Percentiles rank a stretch among this genome's conserved stretches.
These are phyloP conservation scores for Toxoplasma gondii DNA, from an alignment of 169 alveolate species.

Conservation along the genomic window DNA sequence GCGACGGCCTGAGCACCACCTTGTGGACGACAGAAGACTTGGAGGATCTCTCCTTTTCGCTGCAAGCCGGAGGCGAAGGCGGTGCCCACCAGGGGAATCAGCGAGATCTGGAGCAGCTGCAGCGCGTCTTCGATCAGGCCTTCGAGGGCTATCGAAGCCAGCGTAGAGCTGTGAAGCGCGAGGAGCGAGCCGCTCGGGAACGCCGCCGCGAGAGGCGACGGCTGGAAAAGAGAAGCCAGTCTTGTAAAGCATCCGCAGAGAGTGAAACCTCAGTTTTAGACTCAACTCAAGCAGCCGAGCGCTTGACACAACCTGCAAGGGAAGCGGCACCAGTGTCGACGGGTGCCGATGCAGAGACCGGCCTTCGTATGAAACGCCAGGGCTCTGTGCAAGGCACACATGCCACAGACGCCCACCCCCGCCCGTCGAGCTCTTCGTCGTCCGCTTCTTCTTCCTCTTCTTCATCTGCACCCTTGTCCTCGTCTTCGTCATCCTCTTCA, in stretches of 20 bases:
- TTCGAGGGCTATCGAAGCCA: background rate
- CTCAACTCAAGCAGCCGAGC: too few relatives aligned
- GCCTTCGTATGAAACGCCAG: background rate
- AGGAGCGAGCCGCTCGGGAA: background rate
- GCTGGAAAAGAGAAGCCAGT: background rate
- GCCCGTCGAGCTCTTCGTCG: background rate
- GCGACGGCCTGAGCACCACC: background rate
- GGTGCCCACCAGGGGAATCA: background rate
- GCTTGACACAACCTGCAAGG: too few relatives aligned
- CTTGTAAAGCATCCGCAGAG: too few relatives aligned
- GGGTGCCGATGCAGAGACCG: too few relatives aligned
- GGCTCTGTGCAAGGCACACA: too few relatives aligned
- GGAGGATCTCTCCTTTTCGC: background rate
- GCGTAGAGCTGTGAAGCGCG: background rate
- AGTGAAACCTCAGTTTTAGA: too few relatives aligned
- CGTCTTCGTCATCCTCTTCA: constrained; percentile 13
- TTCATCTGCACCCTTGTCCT: background rate
- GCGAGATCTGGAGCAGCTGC: background rate
- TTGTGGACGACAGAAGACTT: constrained; percentile 1
- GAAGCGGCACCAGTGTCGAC: too few relatives aligned
- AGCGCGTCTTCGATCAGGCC: background rate
- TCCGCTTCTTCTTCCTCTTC: background rate
- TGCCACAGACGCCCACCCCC: too few relatives aligned
- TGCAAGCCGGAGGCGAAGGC: background rate
- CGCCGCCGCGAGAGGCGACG: background rate